Evolutionary conservation across 2,329 filamentous ascomycete species (phyloP).

Genomic region (Aureobasidium lini): DNA sequence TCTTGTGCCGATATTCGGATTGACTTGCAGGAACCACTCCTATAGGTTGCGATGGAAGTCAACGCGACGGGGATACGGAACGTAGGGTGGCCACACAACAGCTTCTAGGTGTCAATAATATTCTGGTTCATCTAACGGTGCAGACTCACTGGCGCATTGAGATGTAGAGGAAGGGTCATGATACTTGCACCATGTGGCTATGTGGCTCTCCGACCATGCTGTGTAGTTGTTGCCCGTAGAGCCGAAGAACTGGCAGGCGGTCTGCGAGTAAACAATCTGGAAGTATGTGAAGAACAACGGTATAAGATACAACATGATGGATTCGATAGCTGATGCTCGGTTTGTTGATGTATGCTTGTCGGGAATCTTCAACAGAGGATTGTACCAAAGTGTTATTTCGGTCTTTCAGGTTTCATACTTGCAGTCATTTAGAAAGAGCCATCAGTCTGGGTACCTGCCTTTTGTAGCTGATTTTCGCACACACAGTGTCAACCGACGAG

Average conservation of each 20-base stretch:
- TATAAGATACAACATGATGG: conserved; percentile 2
- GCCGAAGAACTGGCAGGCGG: conserved; percentile 4
- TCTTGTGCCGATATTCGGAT: background rate
- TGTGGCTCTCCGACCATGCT: background rate
- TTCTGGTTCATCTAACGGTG: no score
- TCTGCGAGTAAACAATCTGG: background rate
- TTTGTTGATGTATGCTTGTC: background rate
- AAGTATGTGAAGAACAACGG: background rate
- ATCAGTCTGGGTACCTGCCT: no score
- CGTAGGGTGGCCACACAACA: background rate
- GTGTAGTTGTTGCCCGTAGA: background rate
- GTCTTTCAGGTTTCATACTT: background rate
- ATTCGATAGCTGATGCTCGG: background rate
- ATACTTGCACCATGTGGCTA: conserved; percentile 11
- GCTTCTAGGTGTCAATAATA: background rate
- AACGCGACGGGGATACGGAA: background rate
- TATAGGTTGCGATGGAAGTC: background rate
- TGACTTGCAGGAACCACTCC: background rate
- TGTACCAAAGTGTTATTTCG: no score
- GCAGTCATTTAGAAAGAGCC: background rate
- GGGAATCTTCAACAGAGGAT: background rate
- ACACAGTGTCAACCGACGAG: no score
- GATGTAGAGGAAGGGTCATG: conserved; percentile 8
- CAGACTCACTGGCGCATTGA: conserved; percentile 10
- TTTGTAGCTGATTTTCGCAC: no score